These are phyloP conservation scores for Candida cerambycidarum DNA, from an alignment of 805 yeast genomes.

Conservation along the genomic window DNA sequence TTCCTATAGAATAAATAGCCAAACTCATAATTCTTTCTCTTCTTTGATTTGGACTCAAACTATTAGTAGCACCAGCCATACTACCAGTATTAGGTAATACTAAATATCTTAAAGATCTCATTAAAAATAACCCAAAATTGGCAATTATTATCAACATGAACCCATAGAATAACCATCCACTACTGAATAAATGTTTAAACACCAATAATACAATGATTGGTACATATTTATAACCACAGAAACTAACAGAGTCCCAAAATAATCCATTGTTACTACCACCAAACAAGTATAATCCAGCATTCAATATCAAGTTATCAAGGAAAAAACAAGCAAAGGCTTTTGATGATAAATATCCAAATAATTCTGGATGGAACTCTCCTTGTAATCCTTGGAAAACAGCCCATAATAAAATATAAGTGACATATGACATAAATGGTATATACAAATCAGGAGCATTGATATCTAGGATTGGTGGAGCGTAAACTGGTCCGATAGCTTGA, in stretches of 20 bases:
- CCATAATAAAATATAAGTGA: slow-evolving; percentile 82
- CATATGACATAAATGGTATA: slow-evolving; percentile 90
- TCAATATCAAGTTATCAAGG: slow-evolving; percentile 72
- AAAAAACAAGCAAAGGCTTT: slow-evolving; percentile 81
- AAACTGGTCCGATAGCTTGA: slow-evolving; percentile 23
- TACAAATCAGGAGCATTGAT: slow-evolving; percentile 95
- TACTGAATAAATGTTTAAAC: slow-evolving; percentile 46
- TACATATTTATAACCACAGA: slow-evolving; percentile 92
- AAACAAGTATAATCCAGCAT: slow-evolving; percentile 79
- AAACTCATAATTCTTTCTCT: slow-evolving; percentile 84
- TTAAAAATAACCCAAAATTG: slow-evolving; percentile 55
- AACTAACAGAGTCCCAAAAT: slow-evolving; percentile 80
- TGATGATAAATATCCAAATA: slow-evolving; percentile 83
- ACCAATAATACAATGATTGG: slow-evolving; percentile 63
- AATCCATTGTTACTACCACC: slow-evolving; percentile 59
- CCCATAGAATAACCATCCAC: slow-evolving; percentile 37
- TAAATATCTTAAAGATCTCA: slow-evolving; percentile 68
- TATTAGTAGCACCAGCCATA: slow-evolving; percentile 36
- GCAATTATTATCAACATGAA: slow-evolving; percentile 27
- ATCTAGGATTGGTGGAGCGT: slow-evolving; percentile 80
- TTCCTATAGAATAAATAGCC: slow-evolving; percentile 77
- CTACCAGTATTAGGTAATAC: slow-evolving; percentile 57
- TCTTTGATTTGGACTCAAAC: slow-evolving; percentile 64
- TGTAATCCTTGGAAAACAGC: slow-evolving; percentile 82
- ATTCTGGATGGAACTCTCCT: slow-evolving; percentile 90